Evolutionary conservation across 2,329 filamentous ascomycete genomes (phyloP), one percentile per base, ranked within the genome.

Genomic region (Sphaerulina vaccinii): DNA sequence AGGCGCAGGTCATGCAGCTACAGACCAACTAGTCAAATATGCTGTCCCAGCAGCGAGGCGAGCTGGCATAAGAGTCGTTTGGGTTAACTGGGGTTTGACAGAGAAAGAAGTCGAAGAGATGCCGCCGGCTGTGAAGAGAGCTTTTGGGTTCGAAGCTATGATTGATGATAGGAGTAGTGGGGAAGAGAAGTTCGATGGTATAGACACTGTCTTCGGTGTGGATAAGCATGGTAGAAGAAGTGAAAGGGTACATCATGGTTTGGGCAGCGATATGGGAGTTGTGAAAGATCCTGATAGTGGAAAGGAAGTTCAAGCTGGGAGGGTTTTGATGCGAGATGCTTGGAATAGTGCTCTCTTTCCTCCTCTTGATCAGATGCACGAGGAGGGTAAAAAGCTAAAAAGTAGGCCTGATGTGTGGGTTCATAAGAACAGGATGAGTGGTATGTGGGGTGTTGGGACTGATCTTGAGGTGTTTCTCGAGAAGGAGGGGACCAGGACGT

Each of bases 351-450:
- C 68, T 3, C 67, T 84, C 7, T 79, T 77, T 56, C 69, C 70
- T 7, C 71, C 75, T 9, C 68, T 83, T 18, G 68, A 72, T 27
- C 63, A 55, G 6, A 64, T 70, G 15, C 72, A 73, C 41, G 52
- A 68, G 27, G 58, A 68, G 42, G 67, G 67, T 6, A 51, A 48
- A 32, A 55, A 51, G 8, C 19, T 68, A 27, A 38, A 51, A 2
- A 37, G 40, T 5, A 59, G 60, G 23, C 69, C 71, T 0, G 80
- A 84, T 61, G 67, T 79, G 8, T 74, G 73, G 62, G 74, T 80
- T 54, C 67, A 78, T 60, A 84, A 84, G 70, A 78, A 82, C 57
- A 72, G 81, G 16, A 79, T 83, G 71, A 80, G 76, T 16, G 82
- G 79, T 2, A 68, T 84, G 42, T 83, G 79, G 78, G 71, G 70